Percentiles rank a stretch among this genome's conserved stretches.
Conservation (phyloP, 345 rosid species). For the Brassica carinata region DNA sequence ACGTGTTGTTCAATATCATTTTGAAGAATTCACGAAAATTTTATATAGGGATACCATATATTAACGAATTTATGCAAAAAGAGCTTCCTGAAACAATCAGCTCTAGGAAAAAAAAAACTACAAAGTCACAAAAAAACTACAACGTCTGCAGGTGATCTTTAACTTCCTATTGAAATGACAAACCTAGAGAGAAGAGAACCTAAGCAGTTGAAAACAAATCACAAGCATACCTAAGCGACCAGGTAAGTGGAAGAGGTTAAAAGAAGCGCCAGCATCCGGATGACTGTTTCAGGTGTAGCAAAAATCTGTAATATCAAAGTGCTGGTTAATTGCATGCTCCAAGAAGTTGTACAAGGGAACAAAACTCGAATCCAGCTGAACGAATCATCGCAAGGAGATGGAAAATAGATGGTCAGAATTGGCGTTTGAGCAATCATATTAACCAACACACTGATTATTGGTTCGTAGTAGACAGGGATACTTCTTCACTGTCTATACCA, state of each 20-base stretch:
- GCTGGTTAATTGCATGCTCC: constrained; percentile 19
- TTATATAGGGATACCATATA: no score
- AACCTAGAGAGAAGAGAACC: neutral
- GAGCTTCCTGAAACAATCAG: no score
- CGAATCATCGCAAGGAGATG: neutral
- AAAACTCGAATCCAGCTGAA: constrained; percentile 25
- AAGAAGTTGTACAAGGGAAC: neutral
- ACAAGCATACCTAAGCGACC: constrained; percentile 73
- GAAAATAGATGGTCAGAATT: neutral
- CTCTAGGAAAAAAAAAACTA: no score
- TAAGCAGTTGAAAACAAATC: constrained; percentile 12
- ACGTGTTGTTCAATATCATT: no score
- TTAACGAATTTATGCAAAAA: no score
- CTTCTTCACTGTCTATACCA: no score
- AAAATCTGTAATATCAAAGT: constrained; percentile 59
- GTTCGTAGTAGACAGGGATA: no score
- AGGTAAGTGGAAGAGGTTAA: constrained; percentile 80
- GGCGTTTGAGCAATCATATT: constrained; percentile 13
- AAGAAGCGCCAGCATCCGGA: constrained; percentile 98
- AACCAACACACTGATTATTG: no score
- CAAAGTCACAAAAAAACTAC: no score
- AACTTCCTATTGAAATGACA: constrained; percentile 23
- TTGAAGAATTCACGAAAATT: no score
- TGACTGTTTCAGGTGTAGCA: constrained; percentile 92
- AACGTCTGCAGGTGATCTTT: no score